Conservation (phyloP, 2,329 filamentous ascomycete species). For the Botrytis porri region DNA sequence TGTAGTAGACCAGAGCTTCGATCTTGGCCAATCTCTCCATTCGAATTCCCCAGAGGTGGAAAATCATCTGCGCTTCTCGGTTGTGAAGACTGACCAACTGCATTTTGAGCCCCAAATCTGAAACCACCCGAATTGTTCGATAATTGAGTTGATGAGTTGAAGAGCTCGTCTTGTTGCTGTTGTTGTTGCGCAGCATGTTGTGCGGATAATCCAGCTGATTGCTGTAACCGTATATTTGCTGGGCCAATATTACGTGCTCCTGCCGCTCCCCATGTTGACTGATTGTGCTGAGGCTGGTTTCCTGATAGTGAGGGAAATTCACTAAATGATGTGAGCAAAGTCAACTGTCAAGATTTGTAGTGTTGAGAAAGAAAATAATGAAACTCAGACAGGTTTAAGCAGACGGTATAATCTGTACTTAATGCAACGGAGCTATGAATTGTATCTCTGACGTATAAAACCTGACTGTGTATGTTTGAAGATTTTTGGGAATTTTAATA, state of each 20-base stretch:
- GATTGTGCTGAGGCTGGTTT: slow-evolving; percentile 46
- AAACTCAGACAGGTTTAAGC: neutral
- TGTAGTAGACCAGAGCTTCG: slow-evolving; percentile 52
- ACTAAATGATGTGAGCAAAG: slow-evolving; percentile 41
- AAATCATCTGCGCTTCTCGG: slow-evolving; percentile 56
- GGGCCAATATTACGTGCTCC: slow-evolving; percentile 34
- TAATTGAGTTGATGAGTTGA: slow-evolving; percentile 37
- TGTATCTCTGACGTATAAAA: neutral
- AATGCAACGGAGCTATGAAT: neutral
- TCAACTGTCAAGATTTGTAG: neutral
- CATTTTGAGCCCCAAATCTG: slow-evolving; percentile 38
- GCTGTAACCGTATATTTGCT: slow-evolving; percentile 35
- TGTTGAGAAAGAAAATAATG: neutral
- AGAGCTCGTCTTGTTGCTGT: slow-evolving; percentile 40
- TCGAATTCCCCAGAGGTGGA: slow-evolving; percentile 57
- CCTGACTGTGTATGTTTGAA: neutral
- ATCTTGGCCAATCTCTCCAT: slow-evolving; percentile 58
- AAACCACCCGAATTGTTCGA: slow-evolving; percentile 36
- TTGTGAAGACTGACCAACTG: slow-evolving; percentile 39
- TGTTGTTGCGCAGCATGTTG: slow-evolving; percentile 36
- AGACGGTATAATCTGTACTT: neutral
- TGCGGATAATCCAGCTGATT: slow-evolving; percentile 32
- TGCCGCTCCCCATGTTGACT: slow-evolving; percentile 37
- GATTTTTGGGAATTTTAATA: slow-evolving; percentile 3
- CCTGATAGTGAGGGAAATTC: slow-evolving; percentile 66